These are phyloP conservation scores for Xylaria cubensis DNA, from an alignment of 495 filamentous ascomycete species.

Conservation along the genomic window DNA sequence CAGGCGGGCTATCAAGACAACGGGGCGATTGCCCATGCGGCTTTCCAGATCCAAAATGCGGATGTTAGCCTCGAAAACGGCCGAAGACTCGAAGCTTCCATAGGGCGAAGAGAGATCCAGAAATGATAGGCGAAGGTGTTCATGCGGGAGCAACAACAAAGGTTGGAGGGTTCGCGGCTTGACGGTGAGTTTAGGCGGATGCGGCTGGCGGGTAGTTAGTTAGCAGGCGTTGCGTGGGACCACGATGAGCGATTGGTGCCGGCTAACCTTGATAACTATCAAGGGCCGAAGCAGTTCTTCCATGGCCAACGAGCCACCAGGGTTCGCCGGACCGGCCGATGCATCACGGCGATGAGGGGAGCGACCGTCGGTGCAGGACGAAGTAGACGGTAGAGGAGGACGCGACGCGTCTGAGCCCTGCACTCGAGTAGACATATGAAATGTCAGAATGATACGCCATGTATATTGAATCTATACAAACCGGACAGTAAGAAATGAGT, in stretches of 20 bases:
- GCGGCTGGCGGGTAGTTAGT: constrained; percentile 54
- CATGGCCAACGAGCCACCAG: constrained; percentile 40
- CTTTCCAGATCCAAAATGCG: constrained; percentile 66
- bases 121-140: constrained; percentile 63
- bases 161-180: constrained; percentile 67
- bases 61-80: constrained; percentile 65
- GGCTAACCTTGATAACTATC: constrained; percentile 55
- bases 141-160: constrained; percentile 66
- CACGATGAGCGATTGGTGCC: not conserved
- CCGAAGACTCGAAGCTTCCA: constrained; percentile 57
- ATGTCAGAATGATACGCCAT: constrained; percentile 31
- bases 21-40: constrained; percentile 54
- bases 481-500: not conserved
- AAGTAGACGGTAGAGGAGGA: constrained; percentile 39
- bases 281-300: constrained; percentile 56
- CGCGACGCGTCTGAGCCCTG: constrained; percentile 48
- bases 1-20: constrained; percentile 71
- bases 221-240: constrained; percentile 22
- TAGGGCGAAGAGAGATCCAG: constrained; percentile 63
- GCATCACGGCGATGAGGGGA: constrained; percentile 28
- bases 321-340: constrained; percentile 27
- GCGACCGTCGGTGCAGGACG: constrained; percentile 41
- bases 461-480: constrained; percentile 15
- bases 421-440: constrained; percentile 43
- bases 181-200: constrained; percentile 61